phyloP scores from a whole-genome alignment of 1,139 yeast species.

The Chernovozyma aurita region DNA sequence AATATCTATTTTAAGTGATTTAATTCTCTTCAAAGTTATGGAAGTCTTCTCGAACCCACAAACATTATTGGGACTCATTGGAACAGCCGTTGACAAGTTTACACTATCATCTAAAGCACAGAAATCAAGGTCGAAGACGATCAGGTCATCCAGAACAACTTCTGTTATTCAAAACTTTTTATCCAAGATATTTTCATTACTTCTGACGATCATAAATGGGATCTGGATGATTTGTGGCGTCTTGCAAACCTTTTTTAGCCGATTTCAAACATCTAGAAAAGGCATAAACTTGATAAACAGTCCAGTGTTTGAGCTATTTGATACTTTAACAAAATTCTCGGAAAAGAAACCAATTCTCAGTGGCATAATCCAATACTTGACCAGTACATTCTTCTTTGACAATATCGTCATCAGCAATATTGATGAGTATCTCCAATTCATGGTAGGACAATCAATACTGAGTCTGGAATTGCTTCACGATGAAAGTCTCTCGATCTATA shows the following conservation, averaged over 20 bases:
- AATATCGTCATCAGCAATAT: not conserved
- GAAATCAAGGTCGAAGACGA: conserved; percentile 10
- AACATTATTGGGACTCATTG: conserved; percentile 20
- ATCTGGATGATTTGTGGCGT: not conserved
- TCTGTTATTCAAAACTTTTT: no score
- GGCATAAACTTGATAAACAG: conserved; percentile 10
- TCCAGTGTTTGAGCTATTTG: conserved; percentile 22
- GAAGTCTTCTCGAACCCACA: conserved; percentile 26
- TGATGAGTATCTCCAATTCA: not conserved
- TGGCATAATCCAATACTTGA: conserved; percentile 9
- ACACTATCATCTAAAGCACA: not conserved
- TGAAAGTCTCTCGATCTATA: not conserved
- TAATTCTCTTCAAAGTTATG: conserved; percentile 28
- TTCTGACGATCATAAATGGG: conserved; percentile 5
- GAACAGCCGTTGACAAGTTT: conserved; percentile 3
- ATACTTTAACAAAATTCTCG: conserved; percentile 26
- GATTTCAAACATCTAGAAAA: no score
- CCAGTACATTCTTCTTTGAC: not conserved
- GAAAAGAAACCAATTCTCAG: conserved; percentile 24
- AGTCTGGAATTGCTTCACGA: not conserved
- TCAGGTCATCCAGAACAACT: no score
- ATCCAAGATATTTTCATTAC: no score
- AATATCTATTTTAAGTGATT: conserved; percentile 27
- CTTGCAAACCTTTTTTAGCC: no score
- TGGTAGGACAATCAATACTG: not conserved